Conservation (phyloP, 345 rosid species). For the Sisymbrium irio region DNA sequence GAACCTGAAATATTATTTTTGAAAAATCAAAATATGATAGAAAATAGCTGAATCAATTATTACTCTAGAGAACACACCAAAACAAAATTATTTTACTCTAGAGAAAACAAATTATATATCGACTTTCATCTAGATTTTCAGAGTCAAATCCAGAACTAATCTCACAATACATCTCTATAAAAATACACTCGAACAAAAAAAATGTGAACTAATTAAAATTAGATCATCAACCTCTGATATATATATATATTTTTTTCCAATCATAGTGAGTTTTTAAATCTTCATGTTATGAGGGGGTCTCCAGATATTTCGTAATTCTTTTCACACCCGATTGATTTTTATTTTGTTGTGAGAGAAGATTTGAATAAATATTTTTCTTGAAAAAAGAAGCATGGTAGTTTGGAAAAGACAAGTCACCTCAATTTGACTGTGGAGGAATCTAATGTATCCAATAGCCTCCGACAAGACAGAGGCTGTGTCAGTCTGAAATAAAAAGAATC, state of each 20-base stretch:
- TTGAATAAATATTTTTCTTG: slow-evolving; percentile 8
- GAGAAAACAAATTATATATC: not conserved
- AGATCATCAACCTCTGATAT: not conserved
- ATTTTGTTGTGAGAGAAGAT: slow-evolving; percentile 19
- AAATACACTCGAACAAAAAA: not conserved
- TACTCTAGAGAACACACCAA: not conserved
- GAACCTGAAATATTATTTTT: slow-evolving; percentile 49
- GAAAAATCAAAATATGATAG: not conserved
- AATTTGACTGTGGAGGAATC: slow-evolving; percentile 66
- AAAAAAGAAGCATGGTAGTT: slow-evolving; percentile 24
- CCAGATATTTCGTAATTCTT: not conserved
- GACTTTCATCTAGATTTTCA: not conserved
- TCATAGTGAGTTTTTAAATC: not conserved
- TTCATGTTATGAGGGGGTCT: not conserved
- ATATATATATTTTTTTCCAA: not conserved
- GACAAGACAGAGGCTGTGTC: slow-evolving; percentile 71
- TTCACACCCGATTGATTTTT: not conserved
- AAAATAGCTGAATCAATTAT: not conserved
- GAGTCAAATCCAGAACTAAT: not conserved
- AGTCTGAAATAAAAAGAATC: slow-evolving; percentile 43
- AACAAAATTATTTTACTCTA: too few relatives aligned
- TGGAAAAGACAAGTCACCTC: slow-evolving; percentile 47
- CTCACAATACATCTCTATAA: not conserved
- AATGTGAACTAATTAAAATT: not conserved
- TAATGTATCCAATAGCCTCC: slow-evolving; percentile 62